Conservation (phyloP, 2,329 filamentous ascomycete genomes). For the Madurella fahalii region DNA sequence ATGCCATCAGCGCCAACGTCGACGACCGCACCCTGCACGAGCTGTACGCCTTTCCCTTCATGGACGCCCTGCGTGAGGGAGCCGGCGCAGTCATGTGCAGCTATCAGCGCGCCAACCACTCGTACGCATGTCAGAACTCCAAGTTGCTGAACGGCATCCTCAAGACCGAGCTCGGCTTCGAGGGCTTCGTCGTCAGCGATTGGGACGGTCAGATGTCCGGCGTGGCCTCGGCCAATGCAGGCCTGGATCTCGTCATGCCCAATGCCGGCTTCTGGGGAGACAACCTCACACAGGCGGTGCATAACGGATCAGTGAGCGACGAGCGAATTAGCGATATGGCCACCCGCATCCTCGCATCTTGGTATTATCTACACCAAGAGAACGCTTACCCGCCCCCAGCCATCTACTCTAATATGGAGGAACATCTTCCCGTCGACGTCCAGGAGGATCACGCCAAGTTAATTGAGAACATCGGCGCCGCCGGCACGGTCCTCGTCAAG, state of each 20-base stretch:
- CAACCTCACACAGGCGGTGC: slow-evolving; percentile 70
- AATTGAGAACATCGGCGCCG: slow-evolving; percentile 38
- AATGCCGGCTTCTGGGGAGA: slow-evolving; percentile 53
- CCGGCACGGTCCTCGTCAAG: slow-evolving; percentile 27
- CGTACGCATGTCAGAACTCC: slow-evolving; percentile 70
- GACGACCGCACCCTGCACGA: slow-evolving; percentile 64
- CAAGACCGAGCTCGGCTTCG: slow-evolving; percentile 60
- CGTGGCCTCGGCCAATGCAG: slow-evolving; percentile 51
- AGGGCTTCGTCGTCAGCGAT: slow-evolving; percentile 65
- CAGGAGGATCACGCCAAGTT: slow-evolving; percentile 25
- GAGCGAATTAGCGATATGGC: slow-evolving; percentile 75
- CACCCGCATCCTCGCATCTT: slow-evolving; percentile 54
- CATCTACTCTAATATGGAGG: slow-evolving; percentile 17
- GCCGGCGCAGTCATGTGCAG: slow-evolving; percentile 61
- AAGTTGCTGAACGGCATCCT: slow-evolving; percentile 65
- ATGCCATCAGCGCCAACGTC: slow-evolving; percentile 57
- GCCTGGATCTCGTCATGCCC: slow-evolving; percentile 69
- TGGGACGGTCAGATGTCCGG: slow-evolving; percentile 64
- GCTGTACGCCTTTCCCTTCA: slow-evolving; percentile 63
- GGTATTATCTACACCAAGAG: slow-evolving; percentile 35
- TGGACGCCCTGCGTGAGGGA: slow-evolving; percentile 55
- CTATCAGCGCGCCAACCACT: slow-evolving; percentile 68
- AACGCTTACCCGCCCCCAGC: slow-evolving; percentile 22
- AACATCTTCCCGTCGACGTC: slow-evolving; percentile 22
- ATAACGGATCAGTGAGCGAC: slow-evolving; percentile 69